Conservation (phyloP, 768 basidiomycete species). For the Astraeus odoratus region DNA sequence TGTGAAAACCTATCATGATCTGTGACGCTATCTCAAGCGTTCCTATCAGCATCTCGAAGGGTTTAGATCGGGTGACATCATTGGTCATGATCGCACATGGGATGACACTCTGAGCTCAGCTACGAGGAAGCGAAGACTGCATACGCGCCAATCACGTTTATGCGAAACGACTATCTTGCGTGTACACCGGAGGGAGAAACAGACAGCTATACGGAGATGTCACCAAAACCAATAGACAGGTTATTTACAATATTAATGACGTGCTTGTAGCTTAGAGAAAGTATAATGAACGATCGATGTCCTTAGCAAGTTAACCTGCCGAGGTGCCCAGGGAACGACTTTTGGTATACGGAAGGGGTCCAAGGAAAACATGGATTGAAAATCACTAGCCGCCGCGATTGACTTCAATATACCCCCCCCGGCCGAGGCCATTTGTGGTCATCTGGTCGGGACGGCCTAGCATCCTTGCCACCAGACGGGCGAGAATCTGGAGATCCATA, state of each 20-base stretch:
- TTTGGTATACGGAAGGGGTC: conserved; percentile 26
- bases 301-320: conserved; percentile 28
- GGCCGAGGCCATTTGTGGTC: conserved; percentile 48
- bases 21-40: background rate
- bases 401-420: conserved; percentile 43
- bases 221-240: conserved; percentile 8
- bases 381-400: conserved; percentile 19
- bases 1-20: background rate
- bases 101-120: background rate
- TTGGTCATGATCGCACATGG: too few species aligned
- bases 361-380: conserved; percentile 29
- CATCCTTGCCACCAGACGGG: conserved; percentile 25
- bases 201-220: conserved; percentile 11
- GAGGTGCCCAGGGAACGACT: conserved; percentile 27
- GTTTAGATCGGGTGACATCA: conserved; percentile 3
- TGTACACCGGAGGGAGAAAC: conserved; percentile 12
- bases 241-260: conserved; percentile 33
- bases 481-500: conserved; percentile 37
- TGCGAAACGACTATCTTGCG: conserved; percentile 21
- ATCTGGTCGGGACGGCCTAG: conserved; percentile 31
- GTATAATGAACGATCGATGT: conserved; percentile 33
- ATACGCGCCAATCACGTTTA: conserved; percentile 17
- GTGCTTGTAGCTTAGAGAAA: conserved; percentile 27
- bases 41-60: background rate
- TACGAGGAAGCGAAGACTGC: background rate